A percentile compares a stretch with the other conserved stretches of the same genome.
Evolutionary conservation across 345 rosid species (phyloP).

Genomic region (Gossypium sturtianum): DNA sequence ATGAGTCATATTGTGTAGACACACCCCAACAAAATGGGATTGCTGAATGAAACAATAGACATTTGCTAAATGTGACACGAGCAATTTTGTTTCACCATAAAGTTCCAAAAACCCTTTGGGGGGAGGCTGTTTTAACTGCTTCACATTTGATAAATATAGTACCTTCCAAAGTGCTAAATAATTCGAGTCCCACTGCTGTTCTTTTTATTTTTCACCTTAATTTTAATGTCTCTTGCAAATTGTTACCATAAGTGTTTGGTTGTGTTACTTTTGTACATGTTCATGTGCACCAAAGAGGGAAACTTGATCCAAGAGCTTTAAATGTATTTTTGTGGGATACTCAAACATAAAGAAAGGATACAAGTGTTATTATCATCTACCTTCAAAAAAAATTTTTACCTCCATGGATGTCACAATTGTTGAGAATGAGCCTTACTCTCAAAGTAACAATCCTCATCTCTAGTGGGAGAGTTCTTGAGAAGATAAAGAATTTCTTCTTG

Average conservation of each 20-base stretch:
- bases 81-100: no score
- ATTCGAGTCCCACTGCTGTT: rapidly evolving
- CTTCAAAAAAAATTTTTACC: background rate
- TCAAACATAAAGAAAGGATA: background rate
- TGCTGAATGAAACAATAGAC: background rate
- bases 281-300: background rate
- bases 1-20: no score
- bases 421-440: background rate
- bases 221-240: no score
- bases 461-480: no score
- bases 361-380: background rate
- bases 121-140: no score
- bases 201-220: no score
- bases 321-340: background rate
- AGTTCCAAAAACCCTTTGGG: background rate
- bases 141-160: no score
- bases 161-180: no score
- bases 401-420: background rate
- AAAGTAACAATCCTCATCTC: no score
- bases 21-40: no score
- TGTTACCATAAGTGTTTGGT: background rate
- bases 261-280: background rate
- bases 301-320: background rate
- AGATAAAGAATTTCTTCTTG: no score
- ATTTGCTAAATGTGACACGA: background rate